A percentile compares a stretch with the other conserved stretches of the same genome.
Conservation (phyloP, 805 yeast species). For the Metschnikowia bowlesiae region DNA sequence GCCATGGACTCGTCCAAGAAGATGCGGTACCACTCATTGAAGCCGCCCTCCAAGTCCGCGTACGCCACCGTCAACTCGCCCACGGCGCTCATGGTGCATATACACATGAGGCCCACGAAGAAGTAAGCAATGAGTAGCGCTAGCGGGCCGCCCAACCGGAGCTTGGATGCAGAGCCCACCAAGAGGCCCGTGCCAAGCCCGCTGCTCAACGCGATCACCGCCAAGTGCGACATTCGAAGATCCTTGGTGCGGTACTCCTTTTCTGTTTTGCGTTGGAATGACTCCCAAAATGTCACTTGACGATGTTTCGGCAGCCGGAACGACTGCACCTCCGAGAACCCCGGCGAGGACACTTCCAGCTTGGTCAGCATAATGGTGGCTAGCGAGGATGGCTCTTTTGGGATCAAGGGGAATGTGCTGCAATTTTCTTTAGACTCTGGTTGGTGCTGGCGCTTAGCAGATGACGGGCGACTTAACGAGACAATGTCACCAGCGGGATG, state of each 20-base stretch:
- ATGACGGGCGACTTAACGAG: no score
- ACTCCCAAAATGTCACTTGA: conserved; percentile 10
- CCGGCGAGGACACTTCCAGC: conserved; percentile 7
- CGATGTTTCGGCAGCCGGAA: conserved; percentile 2
- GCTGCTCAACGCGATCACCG: conserved; percentile 31
- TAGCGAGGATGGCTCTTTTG: neutral
- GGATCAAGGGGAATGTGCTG: no score
- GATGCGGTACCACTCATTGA: conserved; percentile 25
- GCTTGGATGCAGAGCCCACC: conserved; percentile 34
- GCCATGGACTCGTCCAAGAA: conserved; percentile 35
- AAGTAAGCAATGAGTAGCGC: conserved; percentile 21
- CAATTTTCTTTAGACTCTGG: no score
- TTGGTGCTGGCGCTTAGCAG: no score
- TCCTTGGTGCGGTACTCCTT: conserved; percentile 11
- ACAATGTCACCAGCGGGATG: no score
- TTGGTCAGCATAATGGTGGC: neutral
- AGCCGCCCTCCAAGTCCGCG: conserved; percentile 41
- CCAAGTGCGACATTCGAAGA: conserved; percentile 25
- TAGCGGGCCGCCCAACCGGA: conserved; percentile 24
- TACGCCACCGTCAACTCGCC: conserved; percentile 57
- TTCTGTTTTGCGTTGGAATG: conserved; percentile 13
- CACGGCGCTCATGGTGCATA: conserved; percentile 35
- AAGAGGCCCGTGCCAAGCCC: conserved; percentile 42
- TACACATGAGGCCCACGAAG: conserved; percentile 24
- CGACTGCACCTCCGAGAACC: conserved; percentile 8